phyloP scores from a whole-genome alignment of 495 filamentous ascomycete species.

The Schizothecium vesticola region DNA sequence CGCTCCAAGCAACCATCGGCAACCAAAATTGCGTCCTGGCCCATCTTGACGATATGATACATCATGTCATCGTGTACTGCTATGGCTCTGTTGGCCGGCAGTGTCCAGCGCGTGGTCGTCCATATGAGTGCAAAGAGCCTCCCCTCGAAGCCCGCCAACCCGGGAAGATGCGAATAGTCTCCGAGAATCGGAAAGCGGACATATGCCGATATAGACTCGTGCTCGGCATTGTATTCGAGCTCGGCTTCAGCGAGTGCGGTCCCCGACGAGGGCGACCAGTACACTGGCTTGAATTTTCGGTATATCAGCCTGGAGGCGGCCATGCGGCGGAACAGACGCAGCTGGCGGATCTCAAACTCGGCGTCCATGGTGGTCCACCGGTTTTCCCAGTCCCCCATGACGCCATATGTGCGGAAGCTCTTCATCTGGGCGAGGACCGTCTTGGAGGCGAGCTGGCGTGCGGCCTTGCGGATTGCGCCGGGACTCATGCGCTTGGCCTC shows the following conservation, averaged over 20 bases:
- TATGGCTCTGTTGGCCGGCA: slow-evolving; percentile 89
- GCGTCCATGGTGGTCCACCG: slow-evolving; percentile 90
- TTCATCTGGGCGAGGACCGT: slow-evolving; percentile 78
- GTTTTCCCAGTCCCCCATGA: slow-evolving; percentile 94
- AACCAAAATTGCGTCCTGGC: slow-evolving; percentile 48
- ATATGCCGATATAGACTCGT: slow-evolving; percentile 74
- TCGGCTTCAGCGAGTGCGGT: slow-evolving; percentile 95
- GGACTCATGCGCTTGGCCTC: slow-evolving; percentile 31
- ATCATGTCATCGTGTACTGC: slow-evolving; percentile 66
- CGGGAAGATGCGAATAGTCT: slow-evolving; percentile 39
- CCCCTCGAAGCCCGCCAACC: slow-evolving; percentile 29
- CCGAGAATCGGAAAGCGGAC: slow-evolving; percentile 67
- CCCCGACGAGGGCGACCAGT: slow-evolving; percentile 88
- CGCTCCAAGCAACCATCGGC: slow-evolving; percentile 61
- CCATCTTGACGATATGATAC: slow-evolving; percentile 63
- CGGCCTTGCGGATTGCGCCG: slow-evolving; percentile 58
- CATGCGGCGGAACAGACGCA: slow-evolving; percentile 82
- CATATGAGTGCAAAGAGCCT: slow-evolving; percentile 73
- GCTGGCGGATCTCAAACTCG: slow-evolving; percentile 78
- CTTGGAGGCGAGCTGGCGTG: slow-evolving; percentile 64
- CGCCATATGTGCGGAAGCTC: slow-evolving; percentile 72
- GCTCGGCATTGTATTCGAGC: slow-evolving; percentile 85
- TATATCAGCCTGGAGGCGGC: slow-evolving; percentile 79
- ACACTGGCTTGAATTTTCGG: slow-evolving; percentile 84
- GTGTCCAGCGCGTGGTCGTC: slow-evolving; percentile 97